These are phyloP conservation scores for Perkinsus olseni DNA, from an alignment of 169 alveolate species.

Conservation along the genomic window DNA sequence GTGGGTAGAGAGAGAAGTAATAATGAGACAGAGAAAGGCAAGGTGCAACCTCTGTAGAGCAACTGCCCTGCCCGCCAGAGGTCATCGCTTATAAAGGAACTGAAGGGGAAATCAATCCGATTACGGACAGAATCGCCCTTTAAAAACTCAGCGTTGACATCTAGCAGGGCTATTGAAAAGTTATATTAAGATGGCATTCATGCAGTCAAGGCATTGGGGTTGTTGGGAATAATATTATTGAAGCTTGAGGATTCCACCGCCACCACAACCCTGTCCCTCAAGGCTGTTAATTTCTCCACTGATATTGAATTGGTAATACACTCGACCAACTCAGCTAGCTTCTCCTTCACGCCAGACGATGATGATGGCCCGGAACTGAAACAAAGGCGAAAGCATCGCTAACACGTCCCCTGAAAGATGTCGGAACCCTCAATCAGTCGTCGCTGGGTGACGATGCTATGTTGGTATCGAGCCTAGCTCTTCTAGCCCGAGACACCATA, in stretches of 20 bases:
- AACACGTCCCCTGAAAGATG: too few relatives aligned
- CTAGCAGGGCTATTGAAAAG: too few relatives aligned
- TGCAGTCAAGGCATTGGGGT: background rate
- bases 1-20: background rate
- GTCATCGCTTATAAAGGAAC: background rate
- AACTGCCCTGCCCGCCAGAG: too few relatives aligned
- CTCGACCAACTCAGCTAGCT: background rate
- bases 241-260: background rate
- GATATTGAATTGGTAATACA: background rate
- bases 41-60: background rate
- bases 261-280: background rate
- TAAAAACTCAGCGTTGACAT: too few relatives aligned
- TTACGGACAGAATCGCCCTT: background rate
- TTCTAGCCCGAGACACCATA: too few relatives aligned
- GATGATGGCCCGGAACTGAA: background rate
- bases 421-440: too few relatives aligned
- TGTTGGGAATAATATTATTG: background rate
- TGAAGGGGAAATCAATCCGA: background rate
- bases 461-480: too few relatives aligned
- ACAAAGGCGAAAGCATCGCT: too few relatives aligned
- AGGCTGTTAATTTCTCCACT: background rate
- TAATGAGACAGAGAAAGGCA: background rate
- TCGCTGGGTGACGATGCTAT: too few relatives aligned
- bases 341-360: background rate
- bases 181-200: background rate